Conservation (phyloP, 495 filamentous ascomycete species). For the Aspergillus coremiiformis region DNA sequence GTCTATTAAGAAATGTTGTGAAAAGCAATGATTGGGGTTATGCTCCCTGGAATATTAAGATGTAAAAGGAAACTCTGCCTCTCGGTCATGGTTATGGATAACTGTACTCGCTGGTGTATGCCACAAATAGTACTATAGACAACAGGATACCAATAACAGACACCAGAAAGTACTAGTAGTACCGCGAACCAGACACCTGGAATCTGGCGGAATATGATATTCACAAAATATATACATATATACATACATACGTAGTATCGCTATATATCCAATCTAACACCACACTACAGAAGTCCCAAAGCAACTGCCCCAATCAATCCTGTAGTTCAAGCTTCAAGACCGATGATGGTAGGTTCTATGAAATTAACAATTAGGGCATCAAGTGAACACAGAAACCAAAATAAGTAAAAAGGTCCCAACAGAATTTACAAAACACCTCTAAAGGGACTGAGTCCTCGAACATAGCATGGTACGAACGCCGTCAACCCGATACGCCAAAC, state of each 20-base stretch:
- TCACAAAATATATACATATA: slow-evolving; percentile 1
- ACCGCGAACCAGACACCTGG: no score
- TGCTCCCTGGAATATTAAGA: no score
- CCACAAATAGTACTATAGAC: no score
- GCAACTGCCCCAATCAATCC: background rate
- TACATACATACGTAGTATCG: background rate
- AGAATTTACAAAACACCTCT: slow-evolving; percentile 2
- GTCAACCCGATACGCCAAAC: slow-evolving; percentile 9
- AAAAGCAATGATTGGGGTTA: no score
- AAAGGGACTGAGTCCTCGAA: background rate
- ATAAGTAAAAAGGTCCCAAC: background rate
- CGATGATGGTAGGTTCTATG: slow-evolving; percentile 13
- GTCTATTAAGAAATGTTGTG: no score
- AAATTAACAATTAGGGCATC: slow-evolving; percentile 20
- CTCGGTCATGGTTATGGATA: no score
- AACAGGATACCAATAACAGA: no score
- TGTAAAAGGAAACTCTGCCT: no score
- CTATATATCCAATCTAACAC: background rate
- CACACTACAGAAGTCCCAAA: background rate
- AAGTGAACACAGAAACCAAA: slow-evolving; percentile 2
- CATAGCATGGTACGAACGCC: slow-evolving; percentile 3
- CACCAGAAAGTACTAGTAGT: background rate
- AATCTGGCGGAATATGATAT: no score
- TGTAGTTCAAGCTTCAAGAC: background rate
- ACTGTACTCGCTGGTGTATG: no score